Evolutionary conservation across 257 asterid species (phyloP).

Genomic region (Galeopsis tetrahit): DNA sequence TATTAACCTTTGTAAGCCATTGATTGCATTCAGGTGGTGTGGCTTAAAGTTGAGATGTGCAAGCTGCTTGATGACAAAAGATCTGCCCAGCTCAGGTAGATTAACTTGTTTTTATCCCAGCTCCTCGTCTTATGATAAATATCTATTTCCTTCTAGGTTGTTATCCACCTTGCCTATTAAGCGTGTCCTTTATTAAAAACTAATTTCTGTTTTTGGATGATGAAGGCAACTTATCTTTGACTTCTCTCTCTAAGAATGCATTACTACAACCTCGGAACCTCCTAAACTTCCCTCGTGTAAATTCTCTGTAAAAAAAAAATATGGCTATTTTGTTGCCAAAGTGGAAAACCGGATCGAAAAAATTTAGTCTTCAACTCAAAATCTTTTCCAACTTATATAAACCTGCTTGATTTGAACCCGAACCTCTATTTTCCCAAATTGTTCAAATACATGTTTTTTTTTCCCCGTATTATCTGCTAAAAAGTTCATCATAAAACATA

Average conservation of each 20-base stretch:
- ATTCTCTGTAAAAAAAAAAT: slow-evolving; percentile 5
- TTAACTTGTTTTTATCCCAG: slow-evolving; percentile 8
- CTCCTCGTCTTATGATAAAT: not conserved
- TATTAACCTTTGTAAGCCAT: slow-evolving; percentile 9
- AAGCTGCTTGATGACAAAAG: slow-evolving; percentile 80
- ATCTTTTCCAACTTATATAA: not conserved
- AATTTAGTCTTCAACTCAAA: not conserved
- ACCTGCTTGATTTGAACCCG: slow-evolving; percentile 3
- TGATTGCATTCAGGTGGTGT: slow-evolving; percentile 41
- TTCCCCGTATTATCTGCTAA: not conserved
- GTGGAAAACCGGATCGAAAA: not conserved
- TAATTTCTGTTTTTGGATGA: not conserved
- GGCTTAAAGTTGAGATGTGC: slow-evolving; percentile 88
- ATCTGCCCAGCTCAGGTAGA: slow-evolving; percentile 80
- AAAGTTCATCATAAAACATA: not conserved
- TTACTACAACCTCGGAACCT: not conserved
- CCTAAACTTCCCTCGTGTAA: slow-evolving; percentile 14
- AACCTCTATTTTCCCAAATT: not conserved
- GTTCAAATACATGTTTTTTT: not conserved
- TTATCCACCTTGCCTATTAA: slow-evolving; percentile 1
- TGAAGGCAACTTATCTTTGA: not conserved
- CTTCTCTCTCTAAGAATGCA: not conserved
- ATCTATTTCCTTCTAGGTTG: not conserved
- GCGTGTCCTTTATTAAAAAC: slow-evolving; percentile 2
- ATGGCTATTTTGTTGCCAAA: not conserved